Evolutionary conservation across 345 rosid genomes (phyloP).

Genomic region (Stellera chamaejasme): DNA sequence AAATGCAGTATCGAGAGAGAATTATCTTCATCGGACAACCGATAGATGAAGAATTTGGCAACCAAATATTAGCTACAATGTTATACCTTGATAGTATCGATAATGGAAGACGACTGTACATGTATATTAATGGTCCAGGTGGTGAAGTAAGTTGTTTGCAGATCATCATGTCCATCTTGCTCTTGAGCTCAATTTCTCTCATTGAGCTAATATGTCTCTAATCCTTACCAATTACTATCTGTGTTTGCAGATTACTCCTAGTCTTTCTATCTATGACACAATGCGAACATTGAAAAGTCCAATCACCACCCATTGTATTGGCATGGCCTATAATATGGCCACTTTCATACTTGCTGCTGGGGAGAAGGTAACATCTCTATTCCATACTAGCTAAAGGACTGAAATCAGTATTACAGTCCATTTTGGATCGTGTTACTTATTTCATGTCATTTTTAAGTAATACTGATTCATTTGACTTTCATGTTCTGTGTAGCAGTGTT

Average conservation of each 20-base stretch:
- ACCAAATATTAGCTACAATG: constrained; percentile 85
- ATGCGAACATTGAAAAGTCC: constrained; percentile 84
- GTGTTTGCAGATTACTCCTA: constrained; percentile 64
- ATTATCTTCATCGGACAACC: constrained; percentile 70
- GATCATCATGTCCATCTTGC: not conserved
- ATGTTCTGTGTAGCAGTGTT: too few species aligned
- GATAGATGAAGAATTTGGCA: constrained; percentile 80
- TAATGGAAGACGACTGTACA: constrained; percentile 51
- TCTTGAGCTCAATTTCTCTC: constrained; percentile 3
- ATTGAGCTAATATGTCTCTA: not conserved
- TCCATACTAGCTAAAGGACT: not conserved
- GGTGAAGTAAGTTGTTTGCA: constrained; percentile 64
- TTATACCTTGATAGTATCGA: constrained; percentile 83
- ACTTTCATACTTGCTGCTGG: constrained; percentile 87
- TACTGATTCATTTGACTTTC: too few species aligned
- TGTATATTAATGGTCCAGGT: constrained; percentile 77
- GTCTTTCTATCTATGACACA: constrained; percentile 77
- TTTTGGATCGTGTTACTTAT: not conserved
- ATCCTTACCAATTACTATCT: constrained; percentile 11
- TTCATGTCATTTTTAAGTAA: too few species aligned
- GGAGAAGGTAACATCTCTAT: constrained; percentile 51
- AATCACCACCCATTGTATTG: constrained; percentile 63
- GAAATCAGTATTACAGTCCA: not conserved
- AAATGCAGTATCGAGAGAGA: constrained; percentile 83
- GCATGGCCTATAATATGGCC: constrained; percentile 79